Evolutionary conservation across 108 stramenopile species (phyloP), one percentile per base, ranked within the genome.

Genomic region (Nannochloropsis salina): DNA sequence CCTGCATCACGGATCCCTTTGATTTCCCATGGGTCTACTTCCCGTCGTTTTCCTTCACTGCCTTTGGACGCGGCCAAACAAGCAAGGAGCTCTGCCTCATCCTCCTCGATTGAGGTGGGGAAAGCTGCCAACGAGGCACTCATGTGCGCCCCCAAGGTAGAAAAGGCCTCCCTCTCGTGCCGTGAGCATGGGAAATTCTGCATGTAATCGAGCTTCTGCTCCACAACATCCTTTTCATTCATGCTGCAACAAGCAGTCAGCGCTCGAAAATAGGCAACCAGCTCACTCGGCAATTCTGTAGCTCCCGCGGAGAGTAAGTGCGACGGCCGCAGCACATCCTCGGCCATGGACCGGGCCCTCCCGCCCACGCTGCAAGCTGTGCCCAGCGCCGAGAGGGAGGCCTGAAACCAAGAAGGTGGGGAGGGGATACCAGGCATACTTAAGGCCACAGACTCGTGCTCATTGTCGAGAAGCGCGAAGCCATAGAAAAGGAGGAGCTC

Each of bases 401-500:
- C 61, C 2, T n/a, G 1, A n/a, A 74, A 74, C 61, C 61, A 74
- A n/a, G 61, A 74, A 15, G 61, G 61, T 15, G 61, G 61, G 61
- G 4, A 74, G 5, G 61, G 61, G 61, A 74, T 44, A 61, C 44
- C 61, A 20, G 61, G 2, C 61, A 74, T 74, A 74, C 20, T 15
- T 4, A 82, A 10, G 44, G 9, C 6, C 43, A 88, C 87, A n/a
- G 83, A 41, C 31, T 91, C 92, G 91, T 92, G 92, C 88, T 89
- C 84, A 83, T 93, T 93, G 84, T 92, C 80, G 45, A 91, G 80
- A 80, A 93, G 85, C 18, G 90, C 44, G 74, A 93, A 93, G 15
- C 93, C 93, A 86, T 93, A 93, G 22, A 93, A 93, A 21, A 93
- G 82, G 22, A 93, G 61, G 1, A 93, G 89, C 79, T 91, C 89